Evolutionary conservation across 768 basidiomycete species (phyloP).

Genomic region (Chiua virens): DNA sequence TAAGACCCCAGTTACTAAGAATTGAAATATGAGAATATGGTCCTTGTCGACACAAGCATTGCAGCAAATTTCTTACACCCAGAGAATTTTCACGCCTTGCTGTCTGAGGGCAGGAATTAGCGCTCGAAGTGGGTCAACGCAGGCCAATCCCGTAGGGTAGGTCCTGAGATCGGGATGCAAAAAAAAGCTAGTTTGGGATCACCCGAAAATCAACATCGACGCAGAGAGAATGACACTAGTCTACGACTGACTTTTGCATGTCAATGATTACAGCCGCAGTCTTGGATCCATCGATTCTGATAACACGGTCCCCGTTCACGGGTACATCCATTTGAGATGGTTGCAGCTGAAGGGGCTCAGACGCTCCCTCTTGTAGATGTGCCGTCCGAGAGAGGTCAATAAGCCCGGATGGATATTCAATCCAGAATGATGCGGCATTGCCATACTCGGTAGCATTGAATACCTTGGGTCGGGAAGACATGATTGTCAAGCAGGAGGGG

Average conservation of each 20-base stretch:
- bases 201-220: slow-evolving; percentile 1
- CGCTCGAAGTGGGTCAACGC: slow-evolving; percentile 54
- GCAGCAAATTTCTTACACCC: slow-evolving; percentile 51
- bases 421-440: slow-evolving; percentile 57
- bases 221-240: background rate
- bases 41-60: background rate
- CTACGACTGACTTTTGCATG: slow-evolving; percentile 67
- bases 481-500: slow-evolving; percentile 6
- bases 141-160: slow-evolving; percentile 55
- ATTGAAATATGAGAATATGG: background rate
- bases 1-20: slow-evolving; percentile 70
- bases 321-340: slow-evolving; percentile 51
- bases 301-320: slow-evolving; percentile 49
- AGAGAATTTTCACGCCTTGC: slow-evolving; percentile 56
- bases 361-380: slow-evolving; percentile 33
- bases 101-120: slow-evolving; percentile 48
- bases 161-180: slow-evolving; percentile 58
- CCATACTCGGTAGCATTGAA: slow-evolving; percentile 52
- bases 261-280: slow-evolving; percentile 65
- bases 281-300: slow-evolving; percentile 49
- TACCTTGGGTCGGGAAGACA: slow-evolving; percentile 48
- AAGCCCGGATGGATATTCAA: slow-evolving; percentile 65
- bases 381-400: slow-evolving; percentile 57
- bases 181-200: slow-evolving; percentile 50
- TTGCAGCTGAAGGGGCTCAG: slow-evolving; percentile 32